A percentile compares a stretch with the other conserved stretches of the same genome.
These are phyloP conservation scores for Xerocomellus intermedius DNA, from an alignment of 768 basidiomycete species.

Conservation along the genomic window DNA sequence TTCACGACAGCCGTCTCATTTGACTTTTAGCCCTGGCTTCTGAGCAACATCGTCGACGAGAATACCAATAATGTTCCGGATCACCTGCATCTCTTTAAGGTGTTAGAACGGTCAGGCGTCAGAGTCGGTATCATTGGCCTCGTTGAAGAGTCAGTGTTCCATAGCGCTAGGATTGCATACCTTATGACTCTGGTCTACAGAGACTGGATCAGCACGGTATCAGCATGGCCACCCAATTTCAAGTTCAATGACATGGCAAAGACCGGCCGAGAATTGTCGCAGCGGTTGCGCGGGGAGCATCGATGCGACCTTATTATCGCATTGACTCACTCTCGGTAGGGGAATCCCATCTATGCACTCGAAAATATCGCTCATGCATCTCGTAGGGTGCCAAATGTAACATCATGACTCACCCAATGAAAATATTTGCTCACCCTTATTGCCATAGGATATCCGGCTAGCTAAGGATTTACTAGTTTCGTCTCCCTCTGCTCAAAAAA, in stretches of 20 bases:
- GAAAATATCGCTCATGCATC: neutral
- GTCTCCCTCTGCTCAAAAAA: constrained; percentile 52
- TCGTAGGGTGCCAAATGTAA: constrained; percentile 29
- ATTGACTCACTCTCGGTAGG: constrained; percentile 74
- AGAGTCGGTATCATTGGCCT: constrained; percentile 82
- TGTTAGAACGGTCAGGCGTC: constrained; percentile 67
- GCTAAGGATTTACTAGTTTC: constrained; percentile 62
- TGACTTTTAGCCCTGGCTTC: constrained; percentile 69
- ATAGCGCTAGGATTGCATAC: neutral
- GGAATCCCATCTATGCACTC: constrained; percentile 6
- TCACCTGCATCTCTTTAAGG: constrained; percentile 54
- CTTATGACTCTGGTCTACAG: constrained; percentile 36
- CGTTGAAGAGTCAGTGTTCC: constrained; percentile 65
- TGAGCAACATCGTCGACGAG: constrained; percentile 81
- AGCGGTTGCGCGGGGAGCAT: constrained; percentile 64
- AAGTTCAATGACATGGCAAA: constrained; percentile 72
- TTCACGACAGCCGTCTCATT: neutral
- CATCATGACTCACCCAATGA: neutral
- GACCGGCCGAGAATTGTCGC: constrained; percentile 67
- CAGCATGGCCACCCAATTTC: constrained; percentile 83
- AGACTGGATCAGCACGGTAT: constrained; percentile 85
- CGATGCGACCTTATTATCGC: constrained; percentile 82
- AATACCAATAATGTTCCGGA: constrained; percentile 61
- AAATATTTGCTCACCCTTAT: constrained; percentile 4
- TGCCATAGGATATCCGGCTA: constrained; percentile 58